These are phyloP conservation scores for Wallacemonas sp. DNA, from an alignment of 208 protist genomes.

Conservation along the genomic window DNA sequence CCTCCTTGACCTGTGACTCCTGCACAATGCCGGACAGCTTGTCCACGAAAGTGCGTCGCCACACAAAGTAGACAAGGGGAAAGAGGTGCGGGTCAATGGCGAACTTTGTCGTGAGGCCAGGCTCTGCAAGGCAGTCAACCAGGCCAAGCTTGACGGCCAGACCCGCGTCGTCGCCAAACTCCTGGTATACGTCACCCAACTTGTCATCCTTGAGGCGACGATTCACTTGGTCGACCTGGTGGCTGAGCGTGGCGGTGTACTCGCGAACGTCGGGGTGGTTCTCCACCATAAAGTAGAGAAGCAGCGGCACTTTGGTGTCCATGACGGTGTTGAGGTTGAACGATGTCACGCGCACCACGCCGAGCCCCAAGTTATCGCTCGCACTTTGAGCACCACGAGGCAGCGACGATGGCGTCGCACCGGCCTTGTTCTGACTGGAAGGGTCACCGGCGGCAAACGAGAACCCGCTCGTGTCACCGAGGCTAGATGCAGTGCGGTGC, in stretches of 20 bases:
- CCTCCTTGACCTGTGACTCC: constrained; percentile 85
- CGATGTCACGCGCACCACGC: constrained; percentile 68
- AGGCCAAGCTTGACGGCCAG: constrained; percentile 85
- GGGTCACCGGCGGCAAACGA: constrained; percentile 4
- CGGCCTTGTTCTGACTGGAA: constrained; percentile 1
- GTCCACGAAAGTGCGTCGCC: constrained; percentile 63
- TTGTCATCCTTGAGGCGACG: constrained; percentile 41
- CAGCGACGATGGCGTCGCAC: constrained; percentile 4
- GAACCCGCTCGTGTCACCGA: not conserved
- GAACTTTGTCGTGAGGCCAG: constrained; percentile 65
- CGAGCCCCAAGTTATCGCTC: constrained; percentile 21
- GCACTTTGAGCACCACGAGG: not conserved
- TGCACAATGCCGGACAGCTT: constrained; percentile 78
- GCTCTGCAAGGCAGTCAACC: constrained; percentile 76
- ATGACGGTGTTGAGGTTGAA: constrained; percentile 77
- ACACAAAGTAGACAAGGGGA: constrained; percentile 85
- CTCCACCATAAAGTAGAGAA: constrained; percentile 83
- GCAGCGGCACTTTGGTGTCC: constrained; percentile 73
- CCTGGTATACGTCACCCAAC: constrained; percentile 65
- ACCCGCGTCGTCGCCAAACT: constrained; percentile 77
- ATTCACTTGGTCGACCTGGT: constrained; percentile 80
- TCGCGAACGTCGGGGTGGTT: constrained; percentile 70
- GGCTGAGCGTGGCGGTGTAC: constrained; percentile 61
- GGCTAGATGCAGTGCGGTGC: not conserved
- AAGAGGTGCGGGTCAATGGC: constrained; percentile 77